A percentile compares a stretch with the other conserved stretches of the same genome.
These are phyloP conservation scores for Lactarius sp. DNA, from an alignment of 768 basidiomycete genomes.

Conservation along the genomic window DNA sequence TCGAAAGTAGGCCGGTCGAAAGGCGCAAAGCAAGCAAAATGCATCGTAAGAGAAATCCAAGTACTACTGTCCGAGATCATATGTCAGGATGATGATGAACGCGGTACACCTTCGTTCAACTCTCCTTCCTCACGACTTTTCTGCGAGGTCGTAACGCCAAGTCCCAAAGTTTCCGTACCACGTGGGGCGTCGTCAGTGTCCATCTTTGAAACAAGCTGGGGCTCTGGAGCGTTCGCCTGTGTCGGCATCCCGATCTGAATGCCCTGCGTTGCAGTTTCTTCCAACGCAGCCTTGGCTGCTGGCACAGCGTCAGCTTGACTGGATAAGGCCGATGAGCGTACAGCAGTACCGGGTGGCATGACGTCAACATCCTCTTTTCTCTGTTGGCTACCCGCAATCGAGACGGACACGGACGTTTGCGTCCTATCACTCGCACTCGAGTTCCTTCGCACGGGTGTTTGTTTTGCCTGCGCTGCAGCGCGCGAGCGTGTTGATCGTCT, in stretches of 20 bases:
- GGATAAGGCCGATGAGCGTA: constrained; percentile 5
- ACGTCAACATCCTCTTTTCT: constrained; percentile 19
- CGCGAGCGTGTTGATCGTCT: constrained; percentile 26
- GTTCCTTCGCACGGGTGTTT: constrained; percentile 17
- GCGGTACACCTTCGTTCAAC: constrained; percentile 10
- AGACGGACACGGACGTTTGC: constrained; percentile 25
- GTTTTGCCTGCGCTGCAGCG: constrained; percentile 22
- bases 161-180: background rate
- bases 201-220: background rate
- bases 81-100: constrained; percentile 2
- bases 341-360: background rate
- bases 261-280: background rate
- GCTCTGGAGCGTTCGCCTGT: constrained; percentile 4
- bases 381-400: constrained; percentile 23
- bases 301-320: constrained; percentile 17
- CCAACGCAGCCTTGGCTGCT: background rate
- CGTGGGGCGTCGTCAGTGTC: constrained; percentile 1
- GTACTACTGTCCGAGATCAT: background rate
- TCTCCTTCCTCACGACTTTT: constrained; percentile 17
- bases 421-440: constrained; percentile 27
- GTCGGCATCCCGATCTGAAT: background rate
- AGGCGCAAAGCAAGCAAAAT: constrained; percentile 4
- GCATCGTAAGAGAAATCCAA: background rate
- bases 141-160: background rate
- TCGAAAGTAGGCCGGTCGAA: background rate